Evolutionary conservation across 2,329 filamentous ascomycete genomes (phyloP), one percentile per base, ranked within the genome.

Genomic region (Fusarium falciforme): DNA sequence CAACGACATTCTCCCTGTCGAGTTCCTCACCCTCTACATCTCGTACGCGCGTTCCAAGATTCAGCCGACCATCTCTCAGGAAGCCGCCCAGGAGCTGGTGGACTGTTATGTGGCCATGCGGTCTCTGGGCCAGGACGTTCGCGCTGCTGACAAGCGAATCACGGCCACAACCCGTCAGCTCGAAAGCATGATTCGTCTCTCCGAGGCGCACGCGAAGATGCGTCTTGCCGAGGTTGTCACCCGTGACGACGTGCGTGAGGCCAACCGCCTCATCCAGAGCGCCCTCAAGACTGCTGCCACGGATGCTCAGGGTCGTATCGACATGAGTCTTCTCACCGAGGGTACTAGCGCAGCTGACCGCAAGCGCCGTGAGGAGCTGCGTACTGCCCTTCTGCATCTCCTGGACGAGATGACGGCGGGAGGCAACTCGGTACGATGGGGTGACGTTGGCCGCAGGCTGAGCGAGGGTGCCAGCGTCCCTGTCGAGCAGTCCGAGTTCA

Each of bases 201-300:
- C 95, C 2, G 96, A 99, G 86, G 96, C 95, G 0, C 97, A 99
- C 83, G 97, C 96, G 59, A 98, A 98, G 84, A 99, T 99, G 97
- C 93, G 96, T 5, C 89, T 99, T 6, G 90, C 93, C 0, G 82
- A 87, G 4, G 89, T 87, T 16, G 96, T 99, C 47, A 95, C 93
- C 0, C 90, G 89, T 31, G 89, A 89, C 58, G 97, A 99, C 79
- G 97, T 99, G 7, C 86, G 91, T 59, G 96, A 99, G 85, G 95
- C 96, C 0, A 94, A 97, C 55, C 93, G 96, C 12, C 88, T 99
- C 47, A 99, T 99, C 83, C 94, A 96, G 79, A 93, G 92, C 1
- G 96, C 97, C 1, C 90, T 99, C 80, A 98, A 98, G 87, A 97
- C 97, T 74, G 94, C 96, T 0, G 96, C 96, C n/a, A 99, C 97